Base-by-base conservation (phyloP, 2,329 filamentous ascomycete species). In the Xylariaceae sp. region DNA sequence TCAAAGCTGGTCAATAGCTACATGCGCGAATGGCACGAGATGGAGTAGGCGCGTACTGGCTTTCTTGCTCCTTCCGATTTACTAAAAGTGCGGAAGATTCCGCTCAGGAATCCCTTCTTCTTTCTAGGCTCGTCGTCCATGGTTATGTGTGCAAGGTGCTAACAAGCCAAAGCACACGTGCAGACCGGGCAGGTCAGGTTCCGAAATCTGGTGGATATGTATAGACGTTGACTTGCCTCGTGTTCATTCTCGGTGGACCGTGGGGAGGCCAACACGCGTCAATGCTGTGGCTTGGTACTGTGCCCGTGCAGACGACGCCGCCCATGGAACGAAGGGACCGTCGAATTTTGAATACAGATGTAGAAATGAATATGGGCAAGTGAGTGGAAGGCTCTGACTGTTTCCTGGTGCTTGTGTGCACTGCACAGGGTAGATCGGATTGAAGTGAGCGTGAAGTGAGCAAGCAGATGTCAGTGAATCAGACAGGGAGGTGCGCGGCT, bases 51-150 rank as follows among this genome's bases (percentile, higher is more conserved):
- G 63, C 66, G 54, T 64, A 75, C 71, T 54, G 71, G 62, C 59
- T 67, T 73, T 39, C 63, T 61, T 44, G 57, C 58, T 54, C 69
- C 67, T 48, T 66, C 69, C 18, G 73, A 69, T 48, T 71, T 69
- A 64, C 74, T 78, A 54, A 73, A 73, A 55, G 70, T 75, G 56
- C 78, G 75, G 59, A 83, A 72, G 50, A 83, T 67, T 54, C 70
- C 71, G 31, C 71, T 70, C 74, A 73, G 76, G 55, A 80, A 76
- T 45, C 73, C 69, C 60, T 73, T 75, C 67, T 75, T 75, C 60
- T 72, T 71, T 16, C 16, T 13, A 38, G 34, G 13, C 47, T 61
- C 58, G 58, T 66, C 65, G 47, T 60, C 56, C 64, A 66, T 66
- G 48, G 42, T 58, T 51, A 33, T 42, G 48, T 54, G 28, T 28